These are phyloP conservation scores for Raddia distichophylla DNA, from an alignment of 176 grass and related monocot genomes.

Conservation along the genomic window DNA sequence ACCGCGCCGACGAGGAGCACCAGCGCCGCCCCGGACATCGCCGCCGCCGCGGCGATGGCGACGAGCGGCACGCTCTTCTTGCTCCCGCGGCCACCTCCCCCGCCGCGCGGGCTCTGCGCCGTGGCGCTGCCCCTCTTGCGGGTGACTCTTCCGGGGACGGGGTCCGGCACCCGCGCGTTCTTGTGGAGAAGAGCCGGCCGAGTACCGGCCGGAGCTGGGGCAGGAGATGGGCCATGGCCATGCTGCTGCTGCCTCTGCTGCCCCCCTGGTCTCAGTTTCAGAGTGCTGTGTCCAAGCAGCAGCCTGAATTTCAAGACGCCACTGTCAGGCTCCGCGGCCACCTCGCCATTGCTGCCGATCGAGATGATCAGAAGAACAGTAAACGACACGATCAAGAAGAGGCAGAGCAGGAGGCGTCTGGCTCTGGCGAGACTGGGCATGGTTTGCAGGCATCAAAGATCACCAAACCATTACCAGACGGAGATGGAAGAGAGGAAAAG, in stretches of 20 bases:
- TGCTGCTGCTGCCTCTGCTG: slow-evolving; percentile 2
- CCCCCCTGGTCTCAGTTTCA: neutral
- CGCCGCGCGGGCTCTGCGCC: slow-evolving; percentile 19
- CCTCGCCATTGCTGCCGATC: slow-evolving; percentile 18
- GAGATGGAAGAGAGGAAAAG: neutral
- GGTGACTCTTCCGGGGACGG: slow-evolving; percentile 19
- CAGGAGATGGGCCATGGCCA: slow-evolving; percentile 22
- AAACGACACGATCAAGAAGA: slow-evolving; percentile 16
- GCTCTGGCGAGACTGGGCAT: slow-evolving; percentile 33
- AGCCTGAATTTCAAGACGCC: slow-evolving; percentile 14
- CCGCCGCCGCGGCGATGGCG: slow-evolving; percentile 34
- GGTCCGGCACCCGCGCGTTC: slow-evolving; percentile 39
- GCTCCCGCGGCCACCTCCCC: slow-evolving; percentile 8
- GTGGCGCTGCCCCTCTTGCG: slow-evolving; percentile 8
- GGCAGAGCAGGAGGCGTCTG: slow-evolving; percentile 25
- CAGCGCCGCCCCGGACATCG: slow-evolving; percentile 36
- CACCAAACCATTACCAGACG: slow-evolving; percentile 53
- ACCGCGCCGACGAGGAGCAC: slow-evolving; percentile 50
- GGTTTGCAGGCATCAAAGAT: slow-evolving; percentile 41
- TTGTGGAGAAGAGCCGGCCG: slow-evolving; percentile 40
- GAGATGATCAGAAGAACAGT: slow-evolving; percentile 6
- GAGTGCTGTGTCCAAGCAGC: slow-evolving; percentile 16
- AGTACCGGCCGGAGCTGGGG: neutral
- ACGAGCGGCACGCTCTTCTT: slow-evolving; percentile 36
- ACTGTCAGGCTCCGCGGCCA: neutral